These are phyloP conservation scores for Scleroderma bovista DNA, from an alignment of 768 basidiomycete genomes.

Conservation along the genomic window DNA sequence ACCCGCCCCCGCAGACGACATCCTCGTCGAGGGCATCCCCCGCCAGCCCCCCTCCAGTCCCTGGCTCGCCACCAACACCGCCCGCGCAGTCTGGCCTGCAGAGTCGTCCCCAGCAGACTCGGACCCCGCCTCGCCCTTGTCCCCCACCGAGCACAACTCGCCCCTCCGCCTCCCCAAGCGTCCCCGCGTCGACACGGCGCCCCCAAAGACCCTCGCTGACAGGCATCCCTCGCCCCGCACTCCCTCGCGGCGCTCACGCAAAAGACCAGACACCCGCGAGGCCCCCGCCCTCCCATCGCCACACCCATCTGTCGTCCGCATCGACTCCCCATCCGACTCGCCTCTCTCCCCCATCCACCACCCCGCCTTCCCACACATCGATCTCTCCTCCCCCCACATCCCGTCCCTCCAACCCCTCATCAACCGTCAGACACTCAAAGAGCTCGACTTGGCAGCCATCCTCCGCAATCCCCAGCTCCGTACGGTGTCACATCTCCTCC, in stretches of 20 bases:
- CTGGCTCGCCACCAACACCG: conserved; percentile 27
- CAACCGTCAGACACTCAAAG: conserved; percentile 76
- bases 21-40: conserved; percentile 36
- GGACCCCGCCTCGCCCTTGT: conserved; percentile 37
- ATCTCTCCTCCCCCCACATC: conserved; percentile 47
- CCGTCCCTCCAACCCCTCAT: conserved; percentile 72
- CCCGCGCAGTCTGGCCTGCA: conserved; percentile 35
- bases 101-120: conserved; percentile 29
- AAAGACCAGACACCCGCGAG: conserved; percentile 25
- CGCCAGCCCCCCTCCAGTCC: conserved; percentile 34
- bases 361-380: conserved; percentile 31
- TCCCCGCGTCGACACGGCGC: conserved; percentile 24
- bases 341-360: conserved; percentile 23
- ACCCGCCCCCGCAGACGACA: conserved; percentile 25
- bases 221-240: conserved; percentile 16
- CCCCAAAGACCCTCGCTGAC: conserved; percentile 14
- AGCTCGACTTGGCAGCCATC: conserved; percentile 81
- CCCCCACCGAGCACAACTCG: conserved; percentile 19
- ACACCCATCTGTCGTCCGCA: conserved; percentile 14
- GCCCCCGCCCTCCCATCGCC: conserved; percentile 22
- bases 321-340: conserved; percentile 21
- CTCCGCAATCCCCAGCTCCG: conserved; percentile 88
- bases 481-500: conserved; percentile 40
- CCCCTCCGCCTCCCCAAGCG: conserved; percentile 21
- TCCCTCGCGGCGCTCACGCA: conserved; percentile 27